These are phyloP conservation scores for Tinospora cordifolia DNA, from an alignment of 164 flowering plant genomes.

Conservation along the genomic window DNA sequence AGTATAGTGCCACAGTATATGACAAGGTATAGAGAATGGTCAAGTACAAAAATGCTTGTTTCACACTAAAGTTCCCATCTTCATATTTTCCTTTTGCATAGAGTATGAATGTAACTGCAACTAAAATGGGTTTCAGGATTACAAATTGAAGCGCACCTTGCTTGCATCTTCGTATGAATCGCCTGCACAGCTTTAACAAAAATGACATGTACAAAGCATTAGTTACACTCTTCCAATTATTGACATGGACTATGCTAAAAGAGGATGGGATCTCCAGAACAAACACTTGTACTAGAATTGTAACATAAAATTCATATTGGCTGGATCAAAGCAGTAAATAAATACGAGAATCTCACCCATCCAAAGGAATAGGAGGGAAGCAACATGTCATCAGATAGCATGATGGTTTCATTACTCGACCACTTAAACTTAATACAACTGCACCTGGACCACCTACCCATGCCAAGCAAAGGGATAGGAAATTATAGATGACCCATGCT, in stretches of 20 bases:
- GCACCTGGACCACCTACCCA: slow-evolving; percentile 99
- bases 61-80: slow-evolving; percentile 87
- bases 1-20: slow-evolving; percentile 80
- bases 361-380: slow-evolving; percentile 75
- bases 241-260: neutral
- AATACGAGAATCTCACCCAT: slow-evolving; percentile 57
- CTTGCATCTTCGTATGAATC: slow-evolving; percentile 93
- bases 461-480: slow-evolving; percentile 83
- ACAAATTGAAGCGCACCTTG: slow-evolving; percentile 97
- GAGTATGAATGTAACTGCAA: slow-evolving; percentile 67
- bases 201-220: neutral
- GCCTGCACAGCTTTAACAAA: slow-evolving; percentile 38
- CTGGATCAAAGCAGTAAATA: neutral
- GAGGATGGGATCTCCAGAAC: neutral
- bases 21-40: slow-evolving; percentile 88
- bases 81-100: slow-evolving; percentile 87
- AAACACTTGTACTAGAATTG: neutral
- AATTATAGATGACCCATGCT: slow-evolving; percentile 98
- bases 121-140: slow-evolving; percentile 85
- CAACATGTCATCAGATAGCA: slow-evolving; percentile 90
- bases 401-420: slow-evolving; percentile 76
- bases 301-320: neutral
- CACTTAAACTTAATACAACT: slow-evolving; percentile 81
- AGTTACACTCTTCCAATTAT: neutral
- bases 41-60: slow-evolving; percentile 73